These are phyloP conservation scores for Sphagnum magellanicum DNA, from an alignment of 228 moss, liverwort and hornwort genomes.

Conservation along the genomic window DNA sequence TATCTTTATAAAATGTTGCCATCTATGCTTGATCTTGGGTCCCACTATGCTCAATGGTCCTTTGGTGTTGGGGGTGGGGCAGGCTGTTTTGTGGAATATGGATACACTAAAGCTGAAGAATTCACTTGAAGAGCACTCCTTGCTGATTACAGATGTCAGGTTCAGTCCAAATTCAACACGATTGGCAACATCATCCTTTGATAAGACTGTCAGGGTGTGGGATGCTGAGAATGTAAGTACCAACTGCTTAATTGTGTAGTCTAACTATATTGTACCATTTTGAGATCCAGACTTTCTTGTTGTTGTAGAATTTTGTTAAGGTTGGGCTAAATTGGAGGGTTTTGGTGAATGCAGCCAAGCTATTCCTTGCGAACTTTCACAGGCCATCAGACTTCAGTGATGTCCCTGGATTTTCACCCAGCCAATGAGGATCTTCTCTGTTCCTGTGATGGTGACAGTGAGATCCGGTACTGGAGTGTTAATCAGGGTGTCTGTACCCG, in stretches of 20 bases:
- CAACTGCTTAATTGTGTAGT: not conserved
- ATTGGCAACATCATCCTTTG: slow-evolving; percentile 93
- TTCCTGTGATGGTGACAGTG: slow-evolving; percentile 96
- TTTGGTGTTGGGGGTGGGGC: slow-evolving; percentile 1
- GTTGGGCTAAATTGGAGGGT: not conserved
- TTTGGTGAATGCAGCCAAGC: slow-evolving; percentile 62
- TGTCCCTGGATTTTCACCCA: slow-evolving; percentile 97
- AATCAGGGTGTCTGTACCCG: slow-evolving; percentile 82
- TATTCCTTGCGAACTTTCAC: slow-evolving; percentile 73
- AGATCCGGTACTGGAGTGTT: slow-evolving; percentile 97
- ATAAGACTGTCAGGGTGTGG: slow-evolving; percentile 98
- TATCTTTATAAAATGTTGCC: too few species aligned
- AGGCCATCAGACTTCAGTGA: slow-evolving; percentile 86
- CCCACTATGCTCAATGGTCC: too few species aligned
- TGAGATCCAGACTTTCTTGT: not conserved
- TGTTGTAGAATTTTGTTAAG: not conserved
- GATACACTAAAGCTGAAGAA: slow-evolving; percentile 93
- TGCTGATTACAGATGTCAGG: slow-evolving; percentile 91
- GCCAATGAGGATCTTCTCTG: slow-evolving; percentile 90
- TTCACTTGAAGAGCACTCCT: slow-evolving; percentile 94
- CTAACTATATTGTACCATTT: too few species aligned
- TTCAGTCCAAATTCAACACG: slow-evolving; percentile 97
- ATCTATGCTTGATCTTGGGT: too few species aligned
- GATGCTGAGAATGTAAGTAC: slow-evolving; percentile 91
- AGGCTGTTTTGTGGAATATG: slow-evolving; percentile 99